phyloP scores from a whole-genome alignment of 2,329 filamentous ascomycete genomes.

The Microcyclosporella mali region DNA sequence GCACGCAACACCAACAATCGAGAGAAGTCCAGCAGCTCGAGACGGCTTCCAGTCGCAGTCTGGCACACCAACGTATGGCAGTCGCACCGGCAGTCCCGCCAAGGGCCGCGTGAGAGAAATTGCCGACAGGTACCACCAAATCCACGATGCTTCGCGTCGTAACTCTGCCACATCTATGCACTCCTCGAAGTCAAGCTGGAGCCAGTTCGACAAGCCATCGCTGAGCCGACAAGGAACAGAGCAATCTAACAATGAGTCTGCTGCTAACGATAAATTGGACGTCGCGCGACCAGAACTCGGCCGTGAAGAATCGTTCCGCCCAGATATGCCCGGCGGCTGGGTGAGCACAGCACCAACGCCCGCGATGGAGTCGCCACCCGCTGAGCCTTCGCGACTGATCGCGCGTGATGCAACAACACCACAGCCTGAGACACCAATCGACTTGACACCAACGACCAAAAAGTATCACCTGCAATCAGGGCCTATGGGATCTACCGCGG shows the following conservation, averaged over 20 bases:
- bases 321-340: slow-evolving; percentile 49
- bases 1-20: slow-evolving; percentile 9
- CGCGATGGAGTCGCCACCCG: slow-evolving; percentile 31
- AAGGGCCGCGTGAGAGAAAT: slow-evolving; percentile 48
- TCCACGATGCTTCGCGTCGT: slow-evolving; percentile 32
- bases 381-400: slow-evolving; percentile 3
- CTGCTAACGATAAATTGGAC: slow-evolving; percentile 1
- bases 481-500: not conserved
- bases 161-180: slow-evolving; percentile 36
- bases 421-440: slow-evolving; percentile 18
- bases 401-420: slow-evolving; percentile 6
- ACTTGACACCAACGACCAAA: slow-evolving; percentile 30
- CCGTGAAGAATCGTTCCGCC: slow-evolving; percentile 37
- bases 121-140: slow-evolving; percentile 45
- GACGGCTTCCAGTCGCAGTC: not conserved
- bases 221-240: slow-evolving; percentile 14
- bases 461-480: slow-evolving; percentile 14
- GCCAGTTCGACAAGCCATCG: slow-evolving; percentile 20
- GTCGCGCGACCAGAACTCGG: slow-evolving; percentile 12
- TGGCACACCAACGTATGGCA: slow-evolving; percentile 12
- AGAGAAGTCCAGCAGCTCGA: not conserved
- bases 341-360: slow-evolving; percentile 44
- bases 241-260: slow-evolving; percentile 8
- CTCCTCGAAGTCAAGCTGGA: slow-evolving; percentile 39
- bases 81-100: slow-evolving; percentile 29